Evolutionary conservation across 164 flowering plant genomes (phyloP), one percentile per base, ranked within the genome.

Genomic region (Amborella trichopoda): DNA sequence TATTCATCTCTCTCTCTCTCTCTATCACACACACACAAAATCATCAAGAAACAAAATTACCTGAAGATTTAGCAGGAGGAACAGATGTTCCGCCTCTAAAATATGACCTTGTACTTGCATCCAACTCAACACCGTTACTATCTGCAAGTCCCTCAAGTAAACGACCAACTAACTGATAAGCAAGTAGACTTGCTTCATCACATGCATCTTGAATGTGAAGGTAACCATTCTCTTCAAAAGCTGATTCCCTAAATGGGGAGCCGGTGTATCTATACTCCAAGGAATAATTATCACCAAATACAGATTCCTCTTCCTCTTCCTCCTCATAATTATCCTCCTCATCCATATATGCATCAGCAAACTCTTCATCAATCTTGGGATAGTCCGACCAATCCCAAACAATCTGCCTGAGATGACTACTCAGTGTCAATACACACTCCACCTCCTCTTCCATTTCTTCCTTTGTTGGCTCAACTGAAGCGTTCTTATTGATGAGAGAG

Each of bases 111-210:
- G 62, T 60, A 43, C 22, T 63, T 44, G 25, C 16, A 13, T 65
- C 65, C 24, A 81, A 51, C 18, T 60, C 54, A 19, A 68, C 23
- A 40, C 63, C 70, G 43, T 73, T 69, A 6, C 40, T 37, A 48
- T 54, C 41, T 9, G 70, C 69, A 64, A 70, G 69, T 43, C 50
- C 63, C 26, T 70, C 70, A 51, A 89, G 30, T 48, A 75, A 21
- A 48, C 18, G 62, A 32, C 90, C 97, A 49, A 78, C 62, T 34
- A 77, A 63, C 48, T 51, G 58, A 66, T 76, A 72, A 20, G 79
- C 85, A 56, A 74, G 59, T 61, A 80, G 48, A 58, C 95, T 77
- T 21, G 81, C 61, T 33, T 74, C 67, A 54, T 89, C 90, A 68
- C 80, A 74, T 49, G 61, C 62, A 44, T 77, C 85, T 70, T 89